Conservation (phyloP, 2,329 filamentous ascomycete genomes). For the Leptodontidium sp. region DNA sequence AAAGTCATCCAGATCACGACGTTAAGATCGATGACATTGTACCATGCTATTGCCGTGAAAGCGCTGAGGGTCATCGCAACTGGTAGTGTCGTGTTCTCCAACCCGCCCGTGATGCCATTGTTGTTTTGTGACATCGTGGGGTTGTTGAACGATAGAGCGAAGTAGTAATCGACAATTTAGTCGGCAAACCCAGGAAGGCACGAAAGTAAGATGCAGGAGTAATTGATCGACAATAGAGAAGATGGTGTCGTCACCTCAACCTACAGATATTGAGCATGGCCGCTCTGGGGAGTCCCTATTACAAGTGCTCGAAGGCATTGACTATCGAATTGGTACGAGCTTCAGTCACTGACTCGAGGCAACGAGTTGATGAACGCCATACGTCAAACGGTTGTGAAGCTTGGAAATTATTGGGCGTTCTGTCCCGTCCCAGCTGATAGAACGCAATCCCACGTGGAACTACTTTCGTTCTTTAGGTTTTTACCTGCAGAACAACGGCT, state of each 20-base stretch:
- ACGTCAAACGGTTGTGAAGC: not conserved
- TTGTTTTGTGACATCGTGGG: constrained; percentile 4
- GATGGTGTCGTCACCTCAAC: not conserved
- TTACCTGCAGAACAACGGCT: not conserved
- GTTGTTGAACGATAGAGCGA: not conserved
- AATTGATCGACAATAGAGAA: constrained; percentile 1
- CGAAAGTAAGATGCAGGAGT: not conserved
- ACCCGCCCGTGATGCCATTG: constrained; percentile 23
- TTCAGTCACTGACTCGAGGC: not conserved
- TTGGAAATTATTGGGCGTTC: not conserved
- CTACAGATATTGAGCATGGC: not conserved
- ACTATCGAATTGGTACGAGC: not conserved
- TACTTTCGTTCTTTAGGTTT: not conserved
- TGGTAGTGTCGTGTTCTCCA: constrained; percentile 7
- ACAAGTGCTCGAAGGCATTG: not conserved
- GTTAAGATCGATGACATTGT: constrained; percentile 30
- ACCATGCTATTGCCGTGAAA: constrained; percentile 26
- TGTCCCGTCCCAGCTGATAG: not conserved
- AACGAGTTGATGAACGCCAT: not conserved
- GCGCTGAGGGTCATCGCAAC: constrained; percentile 26
- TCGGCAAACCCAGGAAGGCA: not conserved
- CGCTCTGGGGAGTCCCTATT: not conserved
- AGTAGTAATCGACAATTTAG: not conserved
- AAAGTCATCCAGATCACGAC: constrained; percentile 30
- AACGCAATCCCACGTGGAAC: not conserved